Evolutionary conservation across 768 basidiomycete genomes (phyloP).

Genomic region (Mycena floridula): DNA sequence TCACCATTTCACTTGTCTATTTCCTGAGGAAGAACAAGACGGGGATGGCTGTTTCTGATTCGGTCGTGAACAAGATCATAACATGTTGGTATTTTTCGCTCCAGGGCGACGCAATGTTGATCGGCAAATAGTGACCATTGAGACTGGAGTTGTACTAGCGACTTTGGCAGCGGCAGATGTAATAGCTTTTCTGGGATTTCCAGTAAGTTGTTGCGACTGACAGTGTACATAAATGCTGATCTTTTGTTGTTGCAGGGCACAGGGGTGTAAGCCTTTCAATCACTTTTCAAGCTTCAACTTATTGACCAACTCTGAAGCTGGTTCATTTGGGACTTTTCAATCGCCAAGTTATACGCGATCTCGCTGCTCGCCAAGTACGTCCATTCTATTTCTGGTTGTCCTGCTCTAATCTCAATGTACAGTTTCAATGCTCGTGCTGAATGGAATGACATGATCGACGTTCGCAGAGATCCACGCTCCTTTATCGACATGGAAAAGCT

Average conservation of each 20-base stretch:
- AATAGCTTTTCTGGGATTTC: neutral
- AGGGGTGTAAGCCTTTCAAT: neutral
- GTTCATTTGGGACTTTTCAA: slow-evolving; percentile 4
- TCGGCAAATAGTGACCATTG: neutral
- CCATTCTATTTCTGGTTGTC: neutral
- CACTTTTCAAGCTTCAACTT: neutral
- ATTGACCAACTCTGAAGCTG: neutral
- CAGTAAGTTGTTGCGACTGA: neutral
- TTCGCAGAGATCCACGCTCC: neutral
- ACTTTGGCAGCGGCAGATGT: slow-evolving; percentile 3
- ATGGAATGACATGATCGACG: slow-evolving; percentile 3
- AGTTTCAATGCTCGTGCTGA: slow-evolving; percentile 4
- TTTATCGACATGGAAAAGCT: neutral
- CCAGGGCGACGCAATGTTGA: neutral
- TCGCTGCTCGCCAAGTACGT: slow-evolving; percentile 3
- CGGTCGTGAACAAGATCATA: slow-evolving; percentile 4
- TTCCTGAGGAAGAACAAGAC: slow-evolving; percentile 26
- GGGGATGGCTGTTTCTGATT: neutral
- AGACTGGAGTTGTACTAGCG: slow-evolving; percentile 4
- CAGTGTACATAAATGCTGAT: too few relatives aligned
- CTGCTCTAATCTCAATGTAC: neutral
- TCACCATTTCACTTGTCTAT: slow-evolving; percentile 34
- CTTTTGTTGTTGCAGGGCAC: neutral
- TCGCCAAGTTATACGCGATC: slow-evolving; percentile 4
- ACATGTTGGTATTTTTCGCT: neutral